These are phyloP conservation scores for Parathielavia appendiculata DNA, from an alignment of 495 filamentous ascomycete species.

Conservation along the genomic window DNA sequence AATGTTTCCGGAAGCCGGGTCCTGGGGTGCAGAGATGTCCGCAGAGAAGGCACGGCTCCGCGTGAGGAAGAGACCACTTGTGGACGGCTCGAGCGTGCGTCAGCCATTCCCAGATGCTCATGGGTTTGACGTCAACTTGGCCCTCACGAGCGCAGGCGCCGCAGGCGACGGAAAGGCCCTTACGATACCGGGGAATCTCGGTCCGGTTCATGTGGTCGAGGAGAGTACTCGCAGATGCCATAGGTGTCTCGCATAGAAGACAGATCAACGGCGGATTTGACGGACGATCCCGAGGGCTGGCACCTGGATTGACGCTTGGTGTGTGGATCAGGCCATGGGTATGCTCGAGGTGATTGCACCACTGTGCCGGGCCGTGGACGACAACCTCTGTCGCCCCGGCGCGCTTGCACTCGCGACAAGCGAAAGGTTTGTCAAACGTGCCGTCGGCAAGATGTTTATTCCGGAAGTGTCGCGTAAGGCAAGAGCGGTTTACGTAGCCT, in stretches of 20 bases:
- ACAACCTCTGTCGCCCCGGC: constrained; percentile 6
- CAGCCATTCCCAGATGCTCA: no score
- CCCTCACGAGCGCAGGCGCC: constrained; percentile 13
- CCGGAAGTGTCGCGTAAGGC: constrained; percentile 13
- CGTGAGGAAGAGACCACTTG: no score
- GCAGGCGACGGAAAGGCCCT: constrained; percentile 9
- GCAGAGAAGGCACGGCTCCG: no score
- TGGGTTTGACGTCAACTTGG: no score
- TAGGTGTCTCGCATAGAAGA: no score
- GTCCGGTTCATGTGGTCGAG: constrained; percentile 13
- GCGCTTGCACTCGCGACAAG: constrained; percentile 9
- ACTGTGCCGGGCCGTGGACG: no score
- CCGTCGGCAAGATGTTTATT: constrained; percentile 12
- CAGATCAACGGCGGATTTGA: constrained; percentile 6
- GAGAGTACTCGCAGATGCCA: constrained; percentile 12
- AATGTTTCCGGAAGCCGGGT: no score
- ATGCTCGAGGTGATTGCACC: no score
- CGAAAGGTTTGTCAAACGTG: constrained; percentile 12
- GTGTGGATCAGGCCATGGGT: constrained; percentile 14
- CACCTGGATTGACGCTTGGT: constrained; percentile 15
- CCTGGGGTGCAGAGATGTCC: no score
- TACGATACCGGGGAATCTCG: constrained; percentile 13
- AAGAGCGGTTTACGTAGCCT: constrained; percentile 7
- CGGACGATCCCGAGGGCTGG: constrained; percentile 3
- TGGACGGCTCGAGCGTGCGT: no score